A percentile compares a stretch with the other conserved stretches of the same genome.
Evolutionary conservation across 1,284 basidiomycete genomes (phyloP).

Genomic region (Grifola frondosa): DNA sequence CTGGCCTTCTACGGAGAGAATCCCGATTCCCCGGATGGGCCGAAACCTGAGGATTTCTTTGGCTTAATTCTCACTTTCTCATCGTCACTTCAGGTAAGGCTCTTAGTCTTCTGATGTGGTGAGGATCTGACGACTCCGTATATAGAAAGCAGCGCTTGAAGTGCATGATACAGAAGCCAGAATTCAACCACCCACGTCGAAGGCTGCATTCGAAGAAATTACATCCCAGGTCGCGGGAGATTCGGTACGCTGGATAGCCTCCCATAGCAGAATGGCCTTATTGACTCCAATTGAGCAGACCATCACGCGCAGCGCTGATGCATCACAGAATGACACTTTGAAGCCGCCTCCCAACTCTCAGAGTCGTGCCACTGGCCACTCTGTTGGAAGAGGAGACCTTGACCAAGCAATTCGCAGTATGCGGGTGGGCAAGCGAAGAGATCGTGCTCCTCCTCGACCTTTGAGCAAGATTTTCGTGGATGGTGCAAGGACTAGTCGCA

Average conservation of each 20-base stretch:
- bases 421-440: slow-evolving; percentile 62
- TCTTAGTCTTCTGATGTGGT: background rate
- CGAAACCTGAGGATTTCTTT: slow-evolving; percentile 81
- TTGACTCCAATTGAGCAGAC: slow-evolving; percentile 37
- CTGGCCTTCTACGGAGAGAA: slow-evolving; percentile 75
- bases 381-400: slow-evolving; percentile 72
- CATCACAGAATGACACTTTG: slow-evolving; percentile 19
- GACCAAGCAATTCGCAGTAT: slow-evolving; percentile 83
- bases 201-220: slow-evolving; percentile 26
- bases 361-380: slow-evolving; percentile 43
- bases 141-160: slow-evolving; percentile 75
- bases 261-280: too few species aligned
- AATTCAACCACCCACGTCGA: slow-evolving; percentile 24
- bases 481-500: slow-evolving; percentile 47
- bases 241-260: slow-evolving; percentile 27
- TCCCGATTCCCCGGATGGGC: slow-evolving; percentile 55
- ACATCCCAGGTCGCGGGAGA: slow-evolving; percentile 25
- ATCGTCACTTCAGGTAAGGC: slow-evolving; percentile 59
- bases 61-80: slow-evolving; percentile 73
- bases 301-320: slow-evolving; percentile 36
- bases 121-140: background rate
- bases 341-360: slow-evolving; percentile 38
- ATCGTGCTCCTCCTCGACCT: slow-evolving; percentile 46
- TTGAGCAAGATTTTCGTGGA: slow-evolving; percentile 82
- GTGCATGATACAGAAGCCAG: slow-evolving; percentile 56